phyloP scores from a whole-genome alignment of 1,284 basidiomycete genomes.

The Anthracocystis setariae region DNA sequence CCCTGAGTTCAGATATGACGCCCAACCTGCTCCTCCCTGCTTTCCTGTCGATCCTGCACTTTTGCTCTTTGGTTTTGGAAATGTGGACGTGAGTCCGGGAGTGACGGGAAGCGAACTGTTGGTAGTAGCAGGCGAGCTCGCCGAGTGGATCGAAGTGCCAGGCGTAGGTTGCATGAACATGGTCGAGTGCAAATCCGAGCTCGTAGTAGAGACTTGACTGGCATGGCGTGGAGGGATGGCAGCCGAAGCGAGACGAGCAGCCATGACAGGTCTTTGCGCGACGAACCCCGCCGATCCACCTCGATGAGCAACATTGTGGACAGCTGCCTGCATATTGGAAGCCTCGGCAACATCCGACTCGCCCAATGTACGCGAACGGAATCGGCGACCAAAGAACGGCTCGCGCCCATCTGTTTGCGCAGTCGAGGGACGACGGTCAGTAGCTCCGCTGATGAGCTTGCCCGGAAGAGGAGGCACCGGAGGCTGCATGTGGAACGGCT shows the following conservation, averaged over 20 bases:
- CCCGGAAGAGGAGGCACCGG: conserved; percentile 24
- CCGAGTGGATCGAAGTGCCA: conserved; percentile 35
- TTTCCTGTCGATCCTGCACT: conserved; percentile 17
- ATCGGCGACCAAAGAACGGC: conserved; percentile 41
- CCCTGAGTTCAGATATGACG: conserved; percentile 53
- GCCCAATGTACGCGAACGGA: conserved; percentile 50
- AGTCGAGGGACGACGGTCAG: conserved; percentile 35
- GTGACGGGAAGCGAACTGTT: conserved; percentile 37
- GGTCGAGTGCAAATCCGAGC: conserved; percentile 25
- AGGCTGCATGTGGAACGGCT: conserved; percentile 14
- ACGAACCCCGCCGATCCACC: conserved; percentile 3
- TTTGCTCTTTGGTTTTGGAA: conserved; percentile 39
- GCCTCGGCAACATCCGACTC: conserved; percentile 34
- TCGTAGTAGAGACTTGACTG: conserved; percentile 25
- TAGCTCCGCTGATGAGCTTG: not conserved
- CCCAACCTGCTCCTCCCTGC: conserved; percentile 47
- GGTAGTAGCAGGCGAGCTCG: conserved; percentile 22
- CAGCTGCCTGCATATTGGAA: conserved; percentile 16
- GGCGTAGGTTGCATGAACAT: conserved; percentile 28
- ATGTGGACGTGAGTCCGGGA: conserved; percentile 12
- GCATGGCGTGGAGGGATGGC: conserved; percentile 17
- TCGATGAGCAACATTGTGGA: conserved; percentile 1
- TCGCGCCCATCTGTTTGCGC: conserved; percentile 35
- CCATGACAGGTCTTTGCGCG: conserved; percentile 4
- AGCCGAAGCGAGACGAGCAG: conserved; percentile 6